Percentiles rank a stretch among this genome's conserved stretches.
phyloP scores from a whole-genome alignment of 768 basidiomycete genomes.

The Hygrophoropsis aurantiaca region DNA sequence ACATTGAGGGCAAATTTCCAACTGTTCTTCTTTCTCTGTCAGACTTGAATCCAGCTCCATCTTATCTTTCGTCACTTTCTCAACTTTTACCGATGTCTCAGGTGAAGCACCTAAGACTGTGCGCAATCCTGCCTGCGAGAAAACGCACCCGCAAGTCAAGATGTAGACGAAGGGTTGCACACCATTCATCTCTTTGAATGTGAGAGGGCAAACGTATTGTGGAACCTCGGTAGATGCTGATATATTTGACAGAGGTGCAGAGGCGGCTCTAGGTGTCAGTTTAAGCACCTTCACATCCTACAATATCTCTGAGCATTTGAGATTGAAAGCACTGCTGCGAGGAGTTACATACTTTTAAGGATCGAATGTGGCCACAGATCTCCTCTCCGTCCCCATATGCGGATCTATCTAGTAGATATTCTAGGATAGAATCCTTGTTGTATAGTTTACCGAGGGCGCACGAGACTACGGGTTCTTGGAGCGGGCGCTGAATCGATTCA shows the following conservation, averaged over 20 bases:
- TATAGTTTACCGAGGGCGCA: conserved; percentile 93
- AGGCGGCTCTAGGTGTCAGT: conserved; percentile 72
- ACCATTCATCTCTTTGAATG: conserved; percentile 94
- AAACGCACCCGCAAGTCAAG: conserved; percentile 84
- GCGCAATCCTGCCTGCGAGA: conserved; percentile 81
- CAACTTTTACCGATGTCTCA: conserved; percentile 21
- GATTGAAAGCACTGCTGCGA: neutral
- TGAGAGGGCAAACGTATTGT: conserved; percentile 88
- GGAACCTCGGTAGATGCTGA: conserved; percentile 47
- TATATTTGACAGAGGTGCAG: conserved; percentile 30
- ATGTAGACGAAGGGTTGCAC: conserved; percentile 85
- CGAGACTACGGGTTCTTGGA: conserved; percentile 87
- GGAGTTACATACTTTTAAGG: conserved; percentile 69
- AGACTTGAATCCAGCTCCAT: conserved; percentile 11
- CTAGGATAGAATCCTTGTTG: conserved; percentile 92
- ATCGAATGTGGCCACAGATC: conserved; percentile 91
- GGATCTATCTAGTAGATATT: conserved; percentile 80
- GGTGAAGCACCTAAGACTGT: conserved; percentile 41
- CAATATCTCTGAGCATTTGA: neutral
- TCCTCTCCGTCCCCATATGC: conserved; percentile 88
- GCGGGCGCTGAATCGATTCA: conserved; percentile 55
- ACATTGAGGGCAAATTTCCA: conserved; percentile 78
- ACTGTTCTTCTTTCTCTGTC: conserved; percentile 25
- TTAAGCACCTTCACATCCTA: conserved; percentile 86
- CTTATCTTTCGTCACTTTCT: conserved; percentile 28